Conservation (phyloP, 2,329 filamentous ascomycete genomes). For the Botrytis aclada region DNA sequence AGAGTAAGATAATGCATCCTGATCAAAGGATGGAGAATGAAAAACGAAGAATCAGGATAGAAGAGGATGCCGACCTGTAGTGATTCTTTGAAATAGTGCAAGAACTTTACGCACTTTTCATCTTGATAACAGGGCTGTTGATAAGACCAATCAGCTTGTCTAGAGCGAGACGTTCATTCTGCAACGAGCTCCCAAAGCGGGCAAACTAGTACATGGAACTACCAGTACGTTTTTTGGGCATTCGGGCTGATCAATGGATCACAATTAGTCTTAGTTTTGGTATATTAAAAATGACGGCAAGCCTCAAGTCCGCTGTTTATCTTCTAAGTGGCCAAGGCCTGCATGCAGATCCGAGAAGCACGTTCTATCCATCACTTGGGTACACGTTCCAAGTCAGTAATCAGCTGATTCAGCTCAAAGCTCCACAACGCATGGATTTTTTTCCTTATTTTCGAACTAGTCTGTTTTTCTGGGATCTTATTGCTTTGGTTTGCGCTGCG, state of each 20-base stretch:
- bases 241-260: conserved; percentile 9
- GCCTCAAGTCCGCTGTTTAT: not conserved
- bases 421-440: not conserved
- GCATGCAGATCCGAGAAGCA: not conserved
- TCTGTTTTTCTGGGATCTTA: not conserved
- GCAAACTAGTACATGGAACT: not conserved
- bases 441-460: not conserved
- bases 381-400: not conserved
- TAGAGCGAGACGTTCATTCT: not conserved
- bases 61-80: not conserved
- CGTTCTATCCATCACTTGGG: not conserved
- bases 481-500: not conserved
- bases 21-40: not conserved
- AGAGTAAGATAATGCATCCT: not conserved
- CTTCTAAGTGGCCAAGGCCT: not conserved
- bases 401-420: not conserved
- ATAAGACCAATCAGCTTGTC: not conserved
- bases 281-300: not conserved
- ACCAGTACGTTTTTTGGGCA: not conserved
- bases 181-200: not conserved
- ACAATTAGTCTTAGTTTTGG: not conserved
- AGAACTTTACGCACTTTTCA: not conserved
- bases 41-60: not conserved
- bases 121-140: not conserved
- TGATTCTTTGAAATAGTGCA: not conserved